A percentile compares a stretch with the other conserved stretches of the same genome.
Conservation (phyloP, 345 rosid genomes). For the Brassica carinata region DNA sequence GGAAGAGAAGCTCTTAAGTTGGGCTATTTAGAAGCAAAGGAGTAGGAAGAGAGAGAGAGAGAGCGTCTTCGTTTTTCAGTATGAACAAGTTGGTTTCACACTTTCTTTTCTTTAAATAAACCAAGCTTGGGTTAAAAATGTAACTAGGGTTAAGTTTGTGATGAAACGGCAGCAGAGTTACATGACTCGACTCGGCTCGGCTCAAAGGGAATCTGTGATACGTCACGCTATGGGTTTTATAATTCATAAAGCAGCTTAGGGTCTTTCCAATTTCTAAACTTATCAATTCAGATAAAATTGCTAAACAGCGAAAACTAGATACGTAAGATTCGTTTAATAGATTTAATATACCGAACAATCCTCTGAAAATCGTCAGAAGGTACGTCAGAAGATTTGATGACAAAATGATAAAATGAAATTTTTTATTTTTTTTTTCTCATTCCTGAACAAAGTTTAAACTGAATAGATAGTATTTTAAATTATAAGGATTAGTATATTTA, state of each 20-base stretch:
- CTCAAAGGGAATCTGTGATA: constrained; percentile 21
- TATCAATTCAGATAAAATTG: neutral
- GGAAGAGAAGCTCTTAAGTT: constrained; percentile 4
- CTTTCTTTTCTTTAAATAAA: constrained; percentile 66
- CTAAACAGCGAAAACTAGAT: neutral
- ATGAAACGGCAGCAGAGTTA: neutral
- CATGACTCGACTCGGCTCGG: constrained; percentile 23
- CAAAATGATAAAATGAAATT: constrained; percentile 20
- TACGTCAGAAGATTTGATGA: constrained; percentile 34
- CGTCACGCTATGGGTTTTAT: constrained; percentile 14
- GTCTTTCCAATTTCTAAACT: neutral
- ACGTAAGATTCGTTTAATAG: neutral
- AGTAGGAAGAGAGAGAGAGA: neutral
- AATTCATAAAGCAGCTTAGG: neutral
- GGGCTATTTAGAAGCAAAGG: neutral
- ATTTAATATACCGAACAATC: neutral
- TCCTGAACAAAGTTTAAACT: neutral
- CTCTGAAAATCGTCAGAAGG: constrained; percentile 24
- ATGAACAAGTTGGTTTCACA: constrained; percentile 48
- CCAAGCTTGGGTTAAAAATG: constrained; percentile 61
- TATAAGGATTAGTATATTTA: constrained; percentile 2
- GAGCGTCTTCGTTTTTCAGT: constrained; percentile 27
- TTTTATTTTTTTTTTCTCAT: neutral
- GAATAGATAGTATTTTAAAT: constrained; percentile 6
- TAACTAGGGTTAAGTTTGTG: constrained; percentile 64